Conservation (phyloP, 768 basidiomycete genomes). For the Clavulina sp. region DNA sequence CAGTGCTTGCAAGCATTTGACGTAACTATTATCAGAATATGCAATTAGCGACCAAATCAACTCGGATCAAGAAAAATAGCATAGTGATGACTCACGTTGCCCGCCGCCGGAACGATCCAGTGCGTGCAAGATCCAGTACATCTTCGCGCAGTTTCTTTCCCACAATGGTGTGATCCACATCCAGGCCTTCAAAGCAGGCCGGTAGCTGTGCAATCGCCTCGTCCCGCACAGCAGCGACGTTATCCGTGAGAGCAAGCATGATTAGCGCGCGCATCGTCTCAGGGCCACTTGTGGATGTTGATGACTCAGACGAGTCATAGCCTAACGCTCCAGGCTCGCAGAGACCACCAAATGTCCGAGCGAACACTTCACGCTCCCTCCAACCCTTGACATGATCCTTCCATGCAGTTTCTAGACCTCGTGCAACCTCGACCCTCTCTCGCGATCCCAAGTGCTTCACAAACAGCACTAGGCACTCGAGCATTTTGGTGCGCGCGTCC, state of each 20-base stretch:
- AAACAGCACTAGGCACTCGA: too few species aligned
- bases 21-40: constrained; percentile 32
- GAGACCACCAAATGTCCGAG: constrained; percentile 29
- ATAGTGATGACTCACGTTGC: constrained; percentile 39
- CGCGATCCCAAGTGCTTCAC: neutral
- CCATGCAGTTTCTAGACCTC: constrained; percentile 32
- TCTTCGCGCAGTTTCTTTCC: constrained; percentile 28
- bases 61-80: constrained; percentile 8
- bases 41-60: constrained; percentile 7
- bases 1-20: constrained; percentile 55
- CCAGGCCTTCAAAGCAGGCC: constrained; percentile 14
- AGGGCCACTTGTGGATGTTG: constrained; percentile 25
- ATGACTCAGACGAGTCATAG: too few species aligned
- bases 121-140: constrained; percentile 18
- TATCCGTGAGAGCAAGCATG: constrained; percentile 48
- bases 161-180: constrained; percentile 11
- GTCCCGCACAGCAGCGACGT: constrained; percentile 72
- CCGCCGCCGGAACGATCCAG: constrained; percentile 32
- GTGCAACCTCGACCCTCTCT: neutral
- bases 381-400: constrained; percentile 45
- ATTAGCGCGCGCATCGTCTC: constrained; percentile 38
- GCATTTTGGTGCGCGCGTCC: too few species aligned
- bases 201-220: constrained; percentile 33
- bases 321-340: constrained; percentile 8
- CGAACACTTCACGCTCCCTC: constrained; percentile 63